Base-by-base conservation (phyloP, 2,329 filamentous ascomycete species). In the Neurospora crassa region DNA sequence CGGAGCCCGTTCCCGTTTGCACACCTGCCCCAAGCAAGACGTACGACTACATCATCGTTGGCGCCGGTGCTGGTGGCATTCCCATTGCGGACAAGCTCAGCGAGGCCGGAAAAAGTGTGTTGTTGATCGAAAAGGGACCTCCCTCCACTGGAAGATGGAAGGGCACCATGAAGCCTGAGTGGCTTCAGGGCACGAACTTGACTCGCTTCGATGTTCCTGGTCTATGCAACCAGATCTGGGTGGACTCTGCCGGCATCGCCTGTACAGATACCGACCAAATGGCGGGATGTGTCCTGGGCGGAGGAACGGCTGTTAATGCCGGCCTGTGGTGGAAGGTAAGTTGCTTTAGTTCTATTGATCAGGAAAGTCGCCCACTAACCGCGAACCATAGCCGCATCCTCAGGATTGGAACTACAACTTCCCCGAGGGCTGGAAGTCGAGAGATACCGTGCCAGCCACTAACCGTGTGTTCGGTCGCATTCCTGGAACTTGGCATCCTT, bases 331-430 rank as follows among this genome's bases (percentile, higher is more conserved):
- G 88, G 85, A 89, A 87, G 78, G 85, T 83, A 72, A 74, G 79
- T 68, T n/a, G 16, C 12, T 40, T 4, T 20, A 3, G 5, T 20
- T 53, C 1, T 29, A n/a, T 3, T 5, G 6, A 10, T 5, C 12
- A 34, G 73, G 71, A 67, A 69, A 59, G 40, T 12, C 11, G 68
- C 41, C 76, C 59, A 77, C 69, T 37, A 67, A 71, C 42, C 16
- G 2, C 14, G 24, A 20, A 69, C 37, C 40, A 42, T 69, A 85
- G 81, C 86, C 91, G 0, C 87, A 89, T 72, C 83, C 86, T 5
- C 78, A 82, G 8, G 91, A 93, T 78, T 93, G 91, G 83, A 89
- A 93, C 78, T 84, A 87, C 78, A 91, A 91, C 78, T 94, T 92
- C 82, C 91, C 91, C 0, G 74, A 81, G 1, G 91, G 91, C 40